Base-by-base conservation (phyloP, 768 basidiomycete genomes). In the Kwoniella mangroviensis region DNA sequence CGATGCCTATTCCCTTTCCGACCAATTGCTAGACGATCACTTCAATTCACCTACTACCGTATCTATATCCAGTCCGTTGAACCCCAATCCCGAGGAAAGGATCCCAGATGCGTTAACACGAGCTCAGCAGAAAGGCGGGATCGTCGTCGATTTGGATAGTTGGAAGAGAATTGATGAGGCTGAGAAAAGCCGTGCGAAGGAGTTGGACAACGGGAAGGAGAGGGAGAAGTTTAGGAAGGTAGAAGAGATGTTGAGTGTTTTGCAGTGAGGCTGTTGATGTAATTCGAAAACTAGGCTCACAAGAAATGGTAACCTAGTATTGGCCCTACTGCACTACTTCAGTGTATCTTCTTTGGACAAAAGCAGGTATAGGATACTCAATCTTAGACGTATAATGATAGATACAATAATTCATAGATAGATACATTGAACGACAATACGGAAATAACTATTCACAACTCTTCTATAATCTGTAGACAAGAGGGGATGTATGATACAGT, bases 1-100 rank as follows among this genome's bases (percentile, higher is more conserved):
- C 83, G 88, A 97, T 79, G 92, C 95, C 22, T 93, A 94, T 79
- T 86, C 87, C 2, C 89, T 92, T 2, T 90, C 92, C 2, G 89
- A 91, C 49, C 84, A 87, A 0, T 87, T 98, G 63, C 71, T 93
- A 1, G 83, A 84, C 1, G 94, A 95, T 75, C 86, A 87, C 19
- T 79, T 83, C 51, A 67, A 78, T 0, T 58, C 77, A 2, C 59
- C 73, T 2, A 28, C 67, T 34, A 34, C 34, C 34, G 34, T 3
- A 21, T 19, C 67, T 4, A 54, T 65, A 22, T 21, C 56, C 12
- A 40, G 51, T 24, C 75, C 57, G n/a, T 53, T 69, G 17, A 51
- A 51, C 40, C 75, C 84, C 13, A 56, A 67, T 21, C 69, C 81
- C n/a, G 87, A 89, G 24, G 83, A 81, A 26, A 68, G 88, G 86